phyloP scores from a whole-genome alignment of 257 asterid species.

The Gentiana straminea region DNA sequence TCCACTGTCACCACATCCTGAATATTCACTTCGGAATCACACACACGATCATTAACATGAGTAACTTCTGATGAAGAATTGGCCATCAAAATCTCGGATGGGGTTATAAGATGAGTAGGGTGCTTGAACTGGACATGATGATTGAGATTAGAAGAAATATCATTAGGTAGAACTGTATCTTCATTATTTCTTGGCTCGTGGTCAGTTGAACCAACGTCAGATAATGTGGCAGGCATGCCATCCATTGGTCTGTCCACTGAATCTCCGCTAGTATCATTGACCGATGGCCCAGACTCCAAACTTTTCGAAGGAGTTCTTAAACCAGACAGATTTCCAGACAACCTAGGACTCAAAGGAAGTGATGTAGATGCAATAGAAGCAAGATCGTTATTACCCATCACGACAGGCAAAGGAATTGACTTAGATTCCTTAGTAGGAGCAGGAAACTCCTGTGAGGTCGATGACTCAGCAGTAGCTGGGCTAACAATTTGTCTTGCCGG shows the following conservation, averaged over 20 bases:
- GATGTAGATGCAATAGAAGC: slow-evolving; percentile 49
- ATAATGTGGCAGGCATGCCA: slow-evolving; percentile 27
- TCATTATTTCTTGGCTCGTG: slow-evolving; percentile 46
- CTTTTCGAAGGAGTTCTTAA: slow-evolving; percentile 48
- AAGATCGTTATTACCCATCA: slow-evolving; percentile 30
- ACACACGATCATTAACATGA: slow-evolving; percentile 42
- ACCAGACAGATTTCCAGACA: slow-evolving; percentile 64
- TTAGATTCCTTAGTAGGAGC: slow-evolving; percentile 41
- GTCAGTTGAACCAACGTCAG: slow-evolving; percentile 55
- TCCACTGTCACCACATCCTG: slow-evolving; percentile 60
- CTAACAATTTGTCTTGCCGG: slow-evolving; percentile 27
- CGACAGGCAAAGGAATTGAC: slow-evolving; percentile 25
- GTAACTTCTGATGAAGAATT: slow-evolving; percentile 59
- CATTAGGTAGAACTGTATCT: slow-evolving; percentile 42
- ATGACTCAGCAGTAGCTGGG: slow-evolving; percentile 33
- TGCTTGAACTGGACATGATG: slow-evolving; percentile 62
- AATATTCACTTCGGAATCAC: slow-evolving; percentile 42
- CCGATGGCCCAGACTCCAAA: slow-evolving; percentile 41
- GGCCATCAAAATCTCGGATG: slow-evolving; percentile 88
- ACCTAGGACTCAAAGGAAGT: slow-evolving; percentile 68
- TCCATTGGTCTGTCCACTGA: slow-evolving; percentile 72
- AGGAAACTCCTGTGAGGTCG: slow-evolving; percentile 32
- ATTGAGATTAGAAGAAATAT: slow-evolving; percentile 40
- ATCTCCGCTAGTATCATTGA: slow-evolving; percentile 36
- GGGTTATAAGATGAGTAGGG: slow-evolving; percentile 96